A percentile compares a stretch with the other conserved stretches of the same genome.
Evolutionary conservation across 2,329 filamentous ascomycete genomes (phyloP).

Genomic region (Epichloe aotearoae): DNA sequence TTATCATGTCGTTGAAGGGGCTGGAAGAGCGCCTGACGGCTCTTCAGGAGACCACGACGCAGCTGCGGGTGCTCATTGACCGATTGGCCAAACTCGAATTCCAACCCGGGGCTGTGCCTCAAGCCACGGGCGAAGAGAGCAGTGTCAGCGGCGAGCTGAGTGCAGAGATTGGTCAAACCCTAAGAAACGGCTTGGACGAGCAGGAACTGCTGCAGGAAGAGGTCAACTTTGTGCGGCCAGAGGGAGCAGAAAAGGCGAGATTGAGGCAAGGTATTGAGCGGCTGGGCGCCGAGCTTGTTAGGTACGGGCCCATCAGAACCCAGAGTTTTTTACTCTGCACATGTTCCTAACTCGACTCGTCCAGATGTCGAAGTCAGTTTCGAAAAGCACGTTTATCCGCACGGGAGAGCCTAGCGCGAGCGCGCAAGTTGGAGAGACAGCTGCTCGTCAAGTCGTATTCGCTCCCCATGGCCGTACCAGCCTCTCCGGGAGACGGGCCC

Average conservation of each 20-base stretch:
- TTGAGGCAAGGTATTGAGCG: constrained; percentile 54
- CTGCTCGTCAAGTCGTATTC: constrained; percentile 56
- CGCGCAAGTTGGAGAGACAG: constrained; percentile 64
- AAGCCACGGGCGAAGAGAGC: constrained; percentile 33
- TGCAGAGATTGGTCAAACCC: constrained; percentile 63
- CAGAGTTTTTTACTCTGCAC: too few species aligned
- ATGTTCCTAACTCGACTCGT: neutral
- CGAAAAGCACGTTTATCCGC: constrained; percentile 71
- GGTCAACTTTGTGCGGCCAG: constrained; percentile 49
- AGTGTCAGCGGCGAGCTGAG: constrained; percentile 57
- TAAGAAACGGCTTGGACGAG: constrained; percentile 72
- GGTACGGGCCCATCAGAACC: constrained; percentile 31
- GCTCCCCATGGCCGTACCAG: constrained; percentile 24
- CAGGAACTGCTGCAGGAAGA: constrained; percentile 71
- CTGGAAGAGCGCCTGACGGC: constrained; percentile 47
- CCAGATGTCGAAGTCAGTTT: constrained; percentile 52
- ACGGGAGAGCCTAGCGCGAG: constrained; percentile 59
- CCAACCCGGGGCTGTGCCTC: constrained; percentile 42
- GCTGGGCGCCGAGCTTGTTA: constrained; percentile 56
- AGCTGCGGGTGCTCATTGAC: constrained; percentile 45
- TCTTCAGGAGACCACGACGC: constrained; percentile 46
- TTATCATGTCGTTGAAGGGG: constrained; percentile 41
- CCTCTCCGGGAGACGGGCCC: constrained; percentile 12
- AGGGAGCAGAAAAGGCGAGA: constrained; percentile 47
- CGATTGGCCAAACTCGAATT: constrained; percentile 46